A percentile compares a stretch with the other conserved stretches of the same genome.
These are phyloP conservation scores for Rhodotorula sp. DNA, from an alignment of 1,284 basidiomycete species.

Conservation along the genomic window DNA sequence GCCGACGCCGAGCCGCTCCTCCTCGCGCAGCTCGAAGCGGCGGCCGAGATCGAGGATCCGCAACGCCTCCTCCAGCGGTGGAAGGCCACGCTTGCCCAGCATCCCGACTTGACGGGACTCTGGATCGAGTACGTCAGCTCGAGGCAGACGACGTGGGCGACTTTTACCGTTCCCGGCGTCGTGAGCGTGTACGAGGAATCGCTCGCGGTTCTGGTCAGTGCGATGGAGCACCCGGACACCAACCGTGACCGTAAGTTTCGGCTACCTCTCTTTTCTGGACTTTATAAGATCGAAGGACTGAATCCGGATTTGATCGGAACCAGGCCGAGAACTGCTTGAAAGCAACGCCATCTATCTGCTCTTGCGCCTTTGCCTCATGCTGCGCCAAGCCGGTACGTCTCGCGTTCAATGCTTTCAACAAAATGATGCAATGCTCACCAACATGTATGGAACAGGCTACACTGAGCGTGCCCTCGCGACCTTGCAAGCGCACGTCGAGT, in stretches of 20 bases:
- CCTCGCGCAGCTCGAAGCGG: slow-evolving; percentile 65
- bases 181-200: slow-evolving; percentile 40
- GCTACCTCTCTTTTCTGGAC: neutral
- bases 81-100: slow-evolving; percentile 57
- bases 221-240: slow-evolving; percentile 41
- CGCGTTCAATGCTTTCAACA: too few species aligned
- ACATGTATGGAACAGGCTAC: slow-evolving; percentile 47
- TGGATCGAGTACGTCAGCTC: slow-evolving; percentile 42
- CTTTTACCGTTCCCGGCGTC: slow-evolving; percentile 38
- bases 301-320: neutral
- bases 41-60: slow-evolving; percentile 58
- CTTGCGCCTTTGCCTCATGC: slow-evolving; percentile 53
- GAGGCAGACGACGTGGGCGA: slow-evolving; percentile 40
- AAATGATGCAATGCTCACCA: too few species aligned
- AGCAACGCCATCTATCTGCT: slow-evolving; percentile 61
- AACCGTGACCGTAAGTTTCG: neutral
- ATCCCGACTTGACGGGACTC: slow-evolving; percentile 33
- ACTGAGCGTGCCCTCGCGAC: slow-evolving; percentile 53
- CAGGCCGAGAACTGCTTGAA: slow-evolving; percentile 57
- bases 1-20: slow-evolving; percentile 56
- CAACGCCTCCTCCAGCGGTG: slow-evolving; percentile 63
- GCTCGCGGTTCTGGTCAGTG: slow-evolving; percentile 51
- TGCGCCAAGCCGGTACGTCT: slow-evolving; percentile 2
- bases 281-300: neutral
- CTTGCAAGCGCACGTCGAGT: slow-evolving; percentile 55